Percentiles rank a stretch among this genome's conserved stretches.
Conservation (phyloP, 257 asterid genomes). For the Capsicum rhomboideum region DNA sequence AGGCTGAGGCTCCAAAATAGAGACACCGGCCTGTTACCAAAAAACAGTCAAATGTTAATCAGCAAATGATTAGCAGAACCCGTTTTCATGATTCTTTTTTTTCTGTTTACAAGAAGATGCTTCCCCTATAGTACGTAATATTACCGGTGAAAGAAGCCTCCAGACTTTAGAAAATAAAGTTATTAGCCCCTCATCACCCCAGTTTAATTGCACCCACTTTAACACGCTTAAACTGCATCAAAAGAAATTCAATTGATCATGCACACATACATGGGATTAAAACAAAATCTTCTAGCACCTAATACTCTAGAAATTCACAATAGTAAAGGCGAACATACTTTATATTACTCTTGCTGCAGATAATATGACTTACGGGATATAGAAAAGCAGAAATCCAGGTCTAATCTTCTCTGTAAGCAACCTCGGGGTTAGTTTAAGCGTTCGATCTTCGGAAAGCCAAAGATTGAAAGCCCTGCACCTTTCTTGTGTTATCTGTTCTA, state of each 20-base stretch:
- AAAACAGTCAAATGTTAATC: not conserved
- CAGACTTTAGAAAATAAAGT: constrained; percentile 70
- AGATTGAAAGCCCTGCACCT: not conserved
- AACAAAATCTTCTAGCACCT: not conserved
- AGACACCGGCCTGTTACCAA: constrained; percentile 70
- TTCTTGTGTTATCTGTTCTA: not conserved
- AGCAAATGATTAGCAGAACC: not conserved
- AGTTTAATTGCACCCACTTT: constrained; percentile 91
- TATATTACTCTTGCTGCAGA: not conserved
- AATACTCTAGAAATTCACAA: not conserved
- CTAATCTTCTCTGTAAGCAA: not conserved
- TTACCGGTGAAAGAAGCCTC: constrained; percentile 76
- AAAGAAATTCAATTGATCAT: constrained; percentile 8
- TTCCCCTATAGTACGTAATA: not conserved
- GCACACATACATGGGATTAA: not conserved
- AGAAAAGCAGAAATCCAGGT: not conserved
- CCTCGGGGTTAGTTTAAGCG: not conserved
- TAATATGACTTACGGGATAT: not conserved
- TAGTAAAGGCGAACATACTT: not conserved
- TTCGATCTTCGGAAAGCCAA: not conserved
- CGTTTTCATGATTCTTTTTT: not conserved
- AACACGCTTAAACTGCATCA: constrained; percentile 76
- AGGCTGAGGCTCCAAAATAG: constrained; percentile 91
- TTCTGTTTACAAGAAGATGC: not conserved
- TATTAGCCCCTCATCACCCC: constrained; percentile 90